phyloP scores from a whole-genome alignment of 225 moss, liverwort and hornwort species.

The Pseudisothecium myosuroides region DNA sequence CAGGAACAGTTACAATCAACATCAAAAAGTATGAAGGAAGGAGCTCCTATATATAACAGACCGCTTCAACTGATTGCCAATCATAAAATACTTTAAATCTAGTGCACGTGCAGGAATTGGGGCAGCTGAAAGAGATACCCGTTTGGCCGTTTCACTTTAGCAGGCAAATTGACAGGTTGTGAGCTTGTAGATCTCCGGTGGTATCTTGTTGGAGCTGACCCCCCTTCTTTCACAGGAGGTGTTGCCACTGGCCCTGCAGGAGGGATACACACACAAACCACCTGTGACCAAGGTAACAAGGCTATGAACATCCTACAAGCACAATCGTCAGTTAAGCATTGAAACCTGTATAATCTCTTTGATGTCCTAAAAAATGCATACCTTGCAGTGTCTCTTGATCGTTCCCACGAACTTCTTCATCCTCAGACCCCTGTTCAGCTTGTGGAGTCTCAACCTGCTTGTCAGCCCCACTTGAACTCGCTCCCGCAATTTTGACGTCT shows the following conservation, averaged over 20 bases:
- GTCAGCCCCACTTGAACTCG: background rate
- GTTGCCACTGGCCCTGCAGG: slow-evolving; percentile 11
- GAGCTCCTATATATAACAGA: background rate
- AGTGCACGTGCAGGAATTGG: background rate
- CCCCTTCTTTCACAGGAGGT: slow-evolving; percentile 3
- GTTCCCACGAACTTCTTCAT: background rate
- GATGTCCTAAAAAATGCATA: background rate
- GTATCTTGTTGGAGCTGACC: background rate
- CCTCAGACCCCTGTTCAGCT: slow-evolving; percentile 5
- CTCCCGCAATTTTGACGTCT: slow-evolving; percentile 12
- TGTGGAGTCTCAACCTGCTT: slow-evolving; percentile 7
- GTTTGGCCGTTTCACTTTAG: slow-evolving; percentile 29
- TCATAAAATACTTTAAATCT: background rate
- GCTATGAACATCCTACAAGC: background rate
- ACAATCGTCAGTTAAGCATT: background rate
- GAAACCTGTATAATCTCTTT: background rate
- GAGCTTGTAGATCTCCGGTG: slow-evolving; percentile 9
- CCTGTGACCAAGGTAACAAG: background rate
- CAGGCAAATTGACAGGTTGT: slow-evolving; percentile 1
- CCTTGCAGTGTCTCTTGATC: slow-evolving; percentile 13
- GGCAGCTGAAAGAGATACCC: slow-evolving; percentile 5
- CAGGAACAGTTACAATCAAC: background rate
- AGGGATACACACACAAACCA: background rate
- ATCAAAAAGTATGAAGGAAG: background rate
- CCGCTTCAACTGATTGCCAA: background rate